Conservation (phyloP, 768 basidiomycete genomes). For the Cubamyces lactineus region DNA sequence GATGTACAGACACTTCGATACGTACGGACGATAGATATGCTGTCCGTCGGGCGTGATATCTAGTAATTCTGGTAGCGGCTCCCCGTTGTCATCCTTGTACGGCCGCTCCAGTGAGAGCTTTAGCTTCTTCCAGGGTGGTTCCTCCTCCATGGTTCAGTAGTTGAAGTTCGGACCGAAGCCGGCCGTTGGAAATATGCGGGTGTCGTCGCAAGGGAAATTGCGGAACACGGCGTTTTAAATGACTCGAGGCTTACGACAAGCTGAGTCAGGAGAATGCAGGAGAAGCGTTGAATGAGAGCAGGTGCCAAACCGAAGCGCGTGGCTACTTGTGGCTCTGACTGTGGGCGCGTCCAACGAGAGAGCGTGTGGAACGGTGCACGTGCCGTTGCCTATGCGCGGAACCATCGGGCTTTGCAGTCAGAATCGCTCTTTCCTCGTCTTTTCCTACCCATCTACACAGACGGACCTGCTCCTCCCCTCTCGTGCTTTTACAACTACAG, state of each 20-base stretch:
- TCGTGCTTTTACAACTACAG: background rate
- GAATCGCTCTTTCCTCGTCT: background rate
- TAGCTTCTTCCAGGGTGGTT: slow-evolving; percentile 58
- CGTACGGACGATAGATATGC: slow-evolving; percentile 74
- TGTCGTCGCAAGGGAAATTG: background rate
- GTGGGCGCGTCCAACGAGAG: slow-evolving; percentile 16
- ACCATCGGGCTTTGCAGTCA: background rate
- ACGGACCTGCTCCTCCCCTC: background rate
- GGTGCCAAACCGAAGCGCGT: background rate
- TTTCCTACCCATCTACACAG: background rate
- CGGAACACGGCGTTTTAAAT: background rate
- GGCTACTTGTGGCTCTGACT: no score
- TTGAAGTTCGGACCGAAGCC: background rate
- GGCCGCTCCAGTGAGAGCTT: slow-evolving; percentile 76
- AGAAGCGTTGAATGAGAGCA: background rate
- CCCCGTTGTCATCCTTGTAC: slow-evolving; percentile 78
- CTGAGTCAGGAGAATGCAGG: background rate
- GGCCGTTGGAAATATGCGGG: background rate
- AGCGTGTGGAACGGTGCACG: slow-evolving; percentile 6
- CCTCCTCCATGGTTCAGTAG: slow-evolving; percentile 23
- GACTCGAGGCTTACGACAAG: background rate
- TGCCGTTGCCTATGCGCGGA: slow-evolving; percentile 12
- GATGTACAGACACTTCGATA: background rate
- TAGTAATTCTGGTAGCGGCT: slow-evolving; percentile 59
- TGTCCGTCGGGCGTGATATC: slow-evolving; percentile 76